Base-by-base conservation (phyloP, 2,329 filamentous ascomycete species). In the Phialocephala sp. region DNA sequence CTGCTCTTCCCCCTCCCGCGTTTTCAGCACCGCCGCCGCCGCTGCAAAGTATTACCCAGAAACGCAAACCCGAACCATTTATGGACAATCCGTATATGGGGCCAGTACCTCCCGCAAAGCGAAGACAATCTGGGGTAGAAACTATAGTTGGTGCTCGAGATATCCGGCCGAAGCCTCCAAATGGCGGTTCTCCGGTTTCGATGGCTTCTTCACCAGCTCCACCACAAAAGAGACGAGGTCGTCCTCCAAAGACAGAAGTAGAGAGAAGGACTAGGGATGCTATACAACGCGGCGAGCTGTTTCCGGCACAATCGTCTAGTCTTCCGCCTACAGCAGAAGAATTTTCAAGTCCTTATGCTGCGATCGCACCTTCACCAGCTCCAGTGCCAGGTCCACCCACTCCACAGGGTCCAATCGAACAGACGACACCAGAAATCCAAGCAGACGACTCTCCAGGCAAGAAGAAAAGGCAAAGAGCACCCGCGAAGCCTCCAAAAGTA, bases 211-310 rank as follows among this genome's bases (percentile, higher is more conserved):
- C 65, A 22, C 61, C 64, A 35, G 52, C 68, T 32, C 9, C 24
- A 14, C 50, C 22, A n/a, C 24, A 14, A 8, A 76, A 72, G 67
- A 74, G 72, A 64, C 71, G 75, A 27, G 74, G 75, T 43, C 71
- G 75, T 27, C 75, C 75, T 27, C 73, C 74, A 8, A 76, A 76
- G 64, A 70, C 71, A 45, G 73, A 74, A 47, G 61, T 74, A 24
- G 72, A 75, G 62, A 64, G 66, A n/a, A 66, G 69, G 24, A 68
- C 72, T 39, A 63, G 60, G 59, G 72, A 73, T 54, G 70, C 71
- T 43, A 71, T 76, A 36, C 68, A 66, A 27, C 65, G 72, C 45
- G 73, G 74, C 20, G 72, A 75, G 47, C 59, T 73, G 9, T 41
- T 76, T 54, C 66, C 68, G 41, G 67, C 73, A 47, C 64, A 37